Base-by-base conservation (phyloP, 805 yeast species). In the Cyberlindnera americana region DNA sequence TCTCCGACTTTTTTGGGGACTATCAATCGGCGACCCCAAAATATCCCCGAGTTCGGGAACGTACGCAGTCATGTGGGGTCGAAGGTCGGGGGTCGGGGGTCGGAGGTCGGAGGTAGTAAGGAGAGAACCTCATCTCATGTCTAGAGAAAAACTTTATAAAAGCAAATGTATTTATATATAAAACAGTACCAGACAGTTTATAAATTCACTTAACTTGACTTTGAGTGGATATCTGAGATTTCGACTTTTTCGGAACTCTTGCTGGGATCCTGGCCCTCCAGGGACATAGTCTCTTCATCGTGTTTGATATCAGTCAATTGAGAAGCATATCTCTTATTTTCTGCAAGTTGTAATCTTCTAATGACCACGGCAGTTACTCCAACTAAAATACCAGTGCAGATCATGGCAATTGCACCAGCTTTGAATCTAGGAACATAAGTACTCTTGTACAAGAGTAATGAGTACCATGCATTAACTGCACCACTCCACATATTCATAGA, bases 401-500 rank as follows among this genome's bases (percentile, higher is more conserved):
- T 52, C 70, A 78, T 70, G 0, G 83, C 81, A 48, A 69, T 75
- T 39, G 77, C 69, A 15, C 83, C 83, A 29, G 68, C 70, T 37
- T 59, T 61, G 46, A 72, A 77, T 29, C 62, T 56, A 4, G 83
- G 83, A 1, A 68, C 81, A 33, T 68, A 67, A 5, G 68, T 58
- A 3, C 81, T 80, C 17, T 69, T 57, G 49, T 65, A 78, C 54
- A 78, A 75, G 2, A 78, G 35, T 11, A 78, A 41, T 1, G 77
- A 66, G 81, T 82, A 77, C 83, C 83, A 78, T 2, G 82, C 80
- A 54, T 77, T 78, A 12, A 77, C 75, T 3, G 81, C 81, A 52
- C 75, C 73, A 21, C 77, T 70, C 56, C 76, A 76, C 81, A 77
- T 76, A 55, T 77, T 77, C 82, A 78, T 77, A 0, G 81, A 75